Percentiles rank a stretch among this genome's conserved stretches.
Evolutionary conservation across 441 rosid species (phyloP).

Genomic region (Lagerstroemia fauriei): DNA sequence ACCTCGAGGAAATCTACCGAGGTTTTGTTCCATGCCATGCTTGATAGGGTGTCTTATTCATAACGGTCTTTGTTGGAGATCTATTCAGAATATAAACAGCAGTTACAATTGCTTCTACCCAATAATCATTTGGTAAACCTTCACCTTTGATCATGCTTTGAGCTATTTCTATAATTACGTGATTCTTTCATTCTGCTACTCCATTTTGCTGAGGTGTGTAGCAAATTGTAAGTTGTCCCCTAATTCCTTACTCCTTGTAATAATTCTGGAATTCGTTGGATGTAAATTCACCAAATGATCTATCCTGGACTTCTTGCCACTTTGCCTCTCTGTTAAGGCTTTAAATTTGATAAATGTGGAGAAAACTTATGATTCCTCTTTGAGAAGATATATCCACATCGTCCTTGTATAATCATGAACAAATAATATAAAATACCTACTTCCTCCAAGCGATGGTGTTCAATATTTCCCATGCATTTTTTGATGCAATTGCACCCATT

Average conservation of each 20-base stretch:
- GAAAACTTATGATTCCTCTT: slow-evolving; percentile 13
- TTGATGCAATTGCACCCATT: background rate
- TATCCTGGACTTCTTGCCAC: background rate
- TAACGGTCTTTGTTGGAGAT: too few relatives aligned
- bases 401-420: slow-evolving; percentile 14
- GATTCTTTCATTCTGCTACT: too few relatives aligned
- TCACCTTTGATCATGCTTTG: too few relatives aligned
- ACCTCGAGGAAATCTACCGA: too few relatives aligned
- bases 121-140: too few relatives aligned
- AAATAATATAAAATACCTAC: slow-evolving; percentile 12
- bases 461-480: background rate
- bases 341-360: slow-evolving; percentile 19
- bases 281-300: background rate
- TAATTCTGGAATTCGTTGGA: slow-evolving; percentile 3
- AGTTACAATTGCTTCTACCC: too few relatives aligned
- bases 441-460: background rate
- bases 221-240: background rate
- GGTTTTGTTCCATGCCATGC: too few relatives aligned
- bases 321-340: slow-evolving; percentile 4
- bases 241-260: background rate
- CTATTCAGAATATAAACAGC: too few relatives aligned
- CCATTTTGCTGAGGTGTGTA: too few relatives aligned
- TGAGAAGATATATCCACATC: slow-evolving; percentile 14
- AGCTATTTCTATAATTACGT: too few relatives aligned
- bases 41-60: too few relatives aligned